These are phyloP conservation scores for Dittrichia graveolens DNA, from an alignment of 129 eudicot genomes.

Conservation along the genomic window DNA sequence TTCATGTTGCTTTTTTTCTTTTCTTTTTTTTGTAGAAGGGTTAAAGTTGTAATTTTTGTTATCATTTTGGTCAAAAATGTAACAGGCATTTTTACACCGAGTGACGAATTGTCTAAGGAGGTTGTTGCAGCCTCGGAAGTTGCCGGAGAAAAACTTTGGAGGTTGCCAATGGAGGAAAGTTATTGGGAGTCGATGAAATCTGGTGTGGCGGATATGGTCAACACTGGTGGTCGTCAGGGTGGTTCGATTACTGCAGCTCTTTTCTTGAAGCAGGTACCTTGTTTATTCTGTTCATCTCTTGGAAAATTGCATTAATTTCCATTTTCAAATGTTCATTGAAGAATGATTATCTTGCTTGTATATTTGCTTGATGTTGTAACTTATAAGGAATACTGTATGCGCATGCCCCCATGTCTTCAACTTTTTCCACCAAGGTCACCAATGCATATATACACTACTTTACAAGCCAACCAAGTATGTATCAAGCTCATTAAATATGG, in stretches of 20 bases:
- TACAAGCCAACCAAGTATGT: no score
- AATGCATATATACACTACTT: no score
- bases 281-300: not conserved
- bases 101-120: constrained; percentile 83
- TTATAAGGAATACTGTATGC: no score
- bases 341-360: no score
- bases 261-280: constrained; percentile 87
- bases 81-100: constrained; percentile 89
- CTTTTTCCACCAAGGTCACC: no score
- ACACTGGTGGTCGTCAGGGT: constrained; percentile 91
- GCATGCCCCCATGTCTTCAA: no score
- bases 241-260: constrained; percentile 95
- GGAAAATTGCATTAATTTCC: not conserved
- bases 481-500: no score
- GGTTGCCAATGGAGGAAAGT: constrained; percentile 95
- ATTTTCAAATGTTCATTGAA: not conserved
- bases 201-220: constrained; percentile 97
- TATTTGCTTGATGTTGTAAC: no score
- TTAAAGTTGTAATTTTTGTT: not conserved
- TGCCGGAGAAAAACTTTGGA: constrained; percentile 93
- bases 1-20: not conserved
- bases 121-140: constrained; percentile 79
- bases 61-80: not conserved
- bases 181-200: constrained; percentile 98
- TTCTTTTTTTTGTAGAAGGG: not conserved